A percentile compares a stretch with the other conserved stretches of the same genome.
Conservation (phyloP, 2,329 filamentous ascomycete species). For the Zymoseptoria tritici region DNA sequence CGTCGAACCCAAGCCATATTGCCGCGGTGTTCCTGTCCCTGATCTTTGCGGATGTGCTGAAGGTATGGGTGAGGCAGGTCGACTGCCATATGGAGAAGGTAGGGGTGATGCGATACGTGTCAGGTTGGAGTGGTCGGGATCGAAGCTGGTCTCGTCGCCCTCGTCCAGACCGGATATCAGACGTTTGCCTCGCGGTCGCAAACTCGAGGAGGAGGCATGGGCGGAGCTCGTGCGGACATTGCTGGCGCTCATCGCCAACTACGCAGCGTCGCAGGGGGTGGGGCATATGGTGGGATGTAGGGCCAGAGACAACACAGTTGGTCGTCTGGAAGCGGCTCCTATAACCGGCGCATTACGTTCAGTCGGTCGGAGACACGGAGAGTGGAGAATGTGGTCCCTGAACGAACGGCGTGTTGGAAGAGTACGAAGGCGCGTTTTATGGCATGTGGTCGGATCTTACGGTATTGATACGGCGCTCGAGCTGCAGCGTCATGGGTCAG, state of each 20-base stretch:
- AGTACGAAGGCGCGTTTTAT: background rate
- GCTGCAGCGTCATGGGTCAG: background rate
- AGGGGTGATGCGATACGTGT: constrained; percentile 27
- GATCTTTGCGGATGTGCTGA: constrained; percentile 25
- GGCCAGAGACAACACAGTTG: background rate
- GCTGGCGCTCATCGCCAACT: constrained; percentile 25
- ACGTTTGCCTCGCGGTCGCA: constrained; percentile 41
- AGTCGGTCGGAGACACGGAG: background rate
- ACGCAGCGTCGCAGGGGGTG: constrained; percentile 1
- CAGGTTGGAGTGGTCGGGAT: constrained; percentile 29
- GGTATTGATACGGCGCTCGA: background rate
- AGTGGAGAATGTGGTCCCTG: background rate
- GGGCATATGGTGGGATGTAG: constrained; percentile 2
- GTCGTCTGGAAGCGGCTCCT: background rate
- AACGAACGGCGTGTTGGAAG: background rate
- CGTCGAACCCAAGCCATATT: background rate
- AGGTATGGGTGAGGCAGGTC: constrained; percentile 38
- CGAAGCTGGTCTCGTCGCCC: constrained; percentile 31
- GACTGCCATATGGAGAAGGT: constrained; percentile 33
- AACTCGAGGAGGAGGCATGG: constrained; percentile 35
- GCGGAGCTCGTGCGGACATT: constrained; percentile 25
- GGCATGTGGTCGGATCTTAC: background rate
- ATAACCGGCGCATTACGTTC: background rate
- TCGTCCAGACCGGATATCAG: constrained; percentile 43
- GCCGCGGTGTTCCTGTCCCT: background rate